Evolutionary conservation across 2,329 filamentous ascomycete species (phyloP).

Genomic region (Aspergillus carbonarius): DNA sequence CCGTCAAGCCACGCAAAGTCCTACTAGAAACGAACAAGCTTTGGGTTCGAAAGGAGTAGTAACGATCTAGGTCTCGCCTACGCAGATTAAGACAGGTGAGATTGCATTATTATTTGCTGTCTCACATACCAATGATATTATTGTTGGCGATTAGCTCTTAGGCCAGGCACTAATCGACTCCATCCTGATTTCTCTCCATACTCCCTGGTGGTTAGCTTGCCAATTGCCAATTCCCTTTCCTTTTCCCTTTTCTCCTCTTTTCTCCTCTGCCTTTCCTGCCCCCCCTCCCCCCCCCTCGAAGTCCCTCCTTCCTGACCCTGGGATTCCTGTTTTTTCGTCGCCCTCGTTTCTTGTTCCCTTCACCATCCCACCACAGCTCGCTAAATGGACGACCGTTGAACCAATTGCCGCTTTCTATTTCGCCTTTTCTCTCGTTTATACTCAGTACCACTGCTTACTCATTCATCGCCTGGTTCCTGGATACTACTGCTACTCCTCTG

Average conservation of each 20-base stretch:
- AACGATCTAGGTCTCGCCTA: slow-evolving; percentile 1
- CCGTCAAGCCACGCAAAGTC: not conserved
- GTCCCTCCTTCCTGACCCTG: slow-evolving; percentile 3
- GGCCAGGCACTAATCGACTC: slow-evolving; percentile 8
- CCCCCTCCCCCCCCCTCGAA: slow-evolving; percentile 5
- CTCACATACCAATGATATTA: slow-evolving; percentile 10
- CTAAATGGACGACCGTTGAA: not conserved
- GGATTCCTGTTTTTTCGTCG: slow-evolving; percentile 11
- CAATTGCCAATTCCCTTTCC: not conserved
- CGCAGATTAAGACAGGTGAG: slow-evolving; percentile 1
- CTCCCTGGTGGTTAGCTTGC: not conserved
- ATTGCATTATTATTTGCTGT: slow-evolving; percentile 4
- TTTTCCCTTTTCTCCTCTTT: slow-evolving; percentile 4
- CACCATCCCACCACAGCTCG: not conserved
- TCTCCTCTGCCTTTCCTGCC: slow-evolving; percentile 5
- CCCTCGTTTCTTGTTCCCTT: not conserved
- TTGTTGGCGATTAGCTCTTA: slow-evolving; percentile 4
- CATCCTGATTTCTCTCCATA: slow-evolving; percentile 1
- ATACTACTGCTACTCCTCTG: slow-evolving; percentile 1
- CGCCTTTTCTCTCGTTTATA: slow-evolving; percentile 6
- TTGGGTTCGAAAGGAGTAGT: not conserved
- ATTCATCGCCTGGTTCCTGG: slow-evolving; percentile 1
- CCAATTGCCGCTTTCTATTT: not conserved
- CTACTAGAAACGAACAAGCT: not conserved
- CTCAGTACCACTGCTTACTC: not conserved